Conservation (phyloP, 352 stramenopile species). For the Peronosclerospora sorghi region DNA sequence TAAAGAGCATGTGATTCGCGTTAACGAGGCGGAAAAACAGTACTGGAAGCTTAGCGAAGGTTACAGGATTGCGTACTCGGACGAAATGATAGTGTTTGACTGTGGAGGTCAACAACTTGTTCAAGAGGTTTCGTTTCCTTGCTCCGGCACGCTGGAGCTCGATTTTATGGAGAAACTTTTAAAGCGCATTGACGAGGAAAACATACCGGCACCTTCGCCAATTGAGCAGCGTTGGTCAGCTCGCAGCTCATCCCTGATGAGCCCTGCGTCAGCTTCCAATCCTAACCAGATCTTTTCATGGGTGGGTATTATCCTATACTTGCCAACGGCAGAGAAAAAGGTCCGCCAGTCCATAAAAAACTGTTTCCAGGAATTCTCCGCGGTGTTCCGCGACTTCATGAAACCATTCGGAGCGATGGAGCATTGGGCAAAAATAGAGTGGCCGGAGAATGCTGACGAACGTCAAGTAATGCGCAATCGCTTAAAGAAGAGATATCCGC, state of each 20-base stretch:
- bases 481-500: slow-evolving; percentile 72
- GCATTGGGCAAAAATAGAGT: slow-evolving; percentile 97
- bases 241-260: slow-evolving; percentile 87
- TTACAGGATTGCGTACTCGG: slow-evolving; percentile 84
- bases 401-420: slow-evolving; percentile 81
- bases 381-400: slow-evolving; percentile 82
- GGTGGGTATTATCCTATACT: slow-evolving; percentile 98
- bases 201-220: slow-evolving; percentile 90
- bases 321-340: slow-evolving; percentile 63
- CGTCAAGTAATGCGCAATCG: slow-evolving; percentile 45
- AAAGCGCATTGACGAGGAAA: slow-evolving; percentile 83
- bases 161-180: slow-evolving; percentile 91
- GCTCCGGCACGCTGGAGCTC: slow-evolving; percentile 70
- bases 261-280: slow-evolving; percentile 79
- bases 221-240: slow-evolving; percentile 98
- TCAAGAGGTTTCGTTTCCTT: slow-evolving; percentile 93
- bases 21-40: slow-evolving; percentile 92
- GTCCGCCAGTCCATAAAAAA: slow-evolving; percentile 74
- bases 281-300: slow-evolving; percentile 83
- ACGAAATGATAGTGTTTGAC: slow-evolving; percentile 97
- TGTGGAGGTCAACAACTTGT: slow-evolving; percentile 98
- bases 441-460: slow-evolving; percentile 41
- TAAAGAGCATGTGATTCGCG: slow-evolving; percentile 86
- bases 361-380: slow-evolving; percentile 90
- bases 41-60: slow-evolving; percentile 94